Percentiles rank a stretch among this genome's conserved stretches.
Conservation (phyloP, 805 yeast species). For the Myxozyma vanderwaltii region DNA sequence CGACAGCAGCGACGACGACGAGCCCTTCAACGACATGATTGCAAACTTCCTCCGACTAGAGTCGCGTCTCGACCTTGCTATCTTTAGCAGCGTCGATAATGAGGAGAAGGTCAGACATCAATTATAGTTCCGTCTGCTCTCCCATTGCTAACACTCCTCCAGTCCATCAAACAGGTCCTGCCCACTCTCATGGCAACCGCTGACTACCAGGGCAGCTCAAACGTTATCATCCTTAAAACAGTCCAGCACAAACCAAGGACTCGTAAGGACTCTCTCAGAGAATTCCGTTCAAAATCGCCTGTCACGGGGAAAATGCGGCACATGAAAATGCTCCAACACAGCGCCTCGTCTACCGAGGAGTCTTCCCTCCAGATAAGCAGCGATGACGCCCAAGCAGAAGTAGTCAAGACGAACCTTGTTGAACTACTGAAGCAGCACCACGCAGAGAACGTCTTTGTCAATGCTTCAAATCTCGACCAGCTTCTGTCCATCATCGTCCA, state of each 20-base stretch:
- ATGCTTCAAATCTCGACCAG: conserved; percentile 18
- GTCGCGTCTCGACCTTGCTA: conserved; percentile 23
- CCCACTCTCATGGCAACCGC: conserved; percentile 19
- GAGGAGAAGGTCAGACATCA: conserved; percentile 8
- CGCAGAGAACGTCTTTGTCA: conserved; percentile 23
- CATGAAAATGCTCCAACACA: neutral
- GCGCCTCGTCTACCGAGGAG: neutral
- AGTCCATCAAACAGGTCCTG: conserved; percentile 11
- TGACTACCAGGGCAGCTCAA: conserved; percentile 16
- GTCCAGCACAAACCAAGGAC: conserved; percentile 13
- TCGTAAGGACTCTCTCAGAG: conserved; percentile 25
- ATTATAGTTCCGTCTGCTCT: neutral
- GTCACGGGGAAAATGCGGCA: neutral
- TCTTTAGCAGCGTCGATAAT: conserved; percentile 18
- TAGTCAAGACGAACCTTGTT: neutral
- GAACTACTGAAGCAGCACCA: neutral
- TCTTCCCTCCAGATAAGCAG: neutral
- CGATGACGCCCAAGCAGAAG: conserved; percentile 19
- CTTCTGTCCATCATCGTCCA: conserved; percentile 21
- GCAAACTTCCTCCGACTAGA: conserved; percentile 19
- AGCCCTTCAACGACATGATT: neutral
- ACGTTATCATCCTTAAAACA: conserved; percentile 18
- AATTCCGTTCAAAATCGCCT: conserved; percentile 8
- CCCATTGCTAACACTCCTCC: neutral
- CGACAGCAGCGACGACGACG: conserved; percentile 11